These are phyloP conservation scores for Clitopilus hobsonii DNA, from an alignment of 768 basidiomycete genomes.

Conservation along the genomic window DNA sequence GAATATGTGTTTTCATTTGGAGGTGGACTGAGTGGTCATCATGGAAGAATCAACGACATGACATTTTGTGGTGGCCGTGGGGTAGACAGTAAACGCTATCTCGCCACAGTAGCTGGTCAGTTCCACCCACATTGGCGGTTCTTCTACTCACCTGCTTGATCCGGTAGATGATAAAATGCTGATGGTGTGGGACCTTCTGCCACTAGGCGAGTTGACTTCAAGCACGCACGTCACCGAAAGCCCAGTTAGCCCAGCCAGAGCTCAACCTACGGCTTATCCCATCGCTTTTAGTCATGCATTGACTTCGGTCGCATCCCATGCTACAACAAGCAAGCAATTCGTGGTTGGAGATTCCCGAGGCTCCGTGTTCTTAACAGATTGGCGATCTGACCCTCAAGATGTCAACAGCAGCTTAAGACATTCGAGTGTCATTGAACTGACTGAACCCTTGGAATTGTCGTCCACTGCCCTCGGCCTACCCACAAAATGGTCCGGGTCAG, in stretches of 20 bases:
- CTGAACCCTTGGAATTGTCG: slow-evolving; percentile 63
- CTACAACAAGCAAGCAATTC: slow-evolving; percentile 71
- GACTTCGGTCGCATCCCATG: slow-evolving; percentile 63
- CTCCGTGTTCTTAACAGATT: slow-evolving; percentile 75
- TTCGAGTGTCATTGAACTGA: slow-evolving; percentile 63
- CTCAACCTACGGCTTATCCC: slow-evolving; percentile 75
- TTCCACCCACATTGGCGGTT: slow-evolving; percentile 4
- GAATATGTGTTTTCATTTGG: slow-evolving; percentile 69
- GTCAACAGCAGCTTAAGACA: slow-evolving; percentile 55
- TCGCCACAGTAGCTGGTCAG: slow-evolving; percentile 77
- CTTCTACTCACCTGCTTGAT: slow-evolving; percentile 3
- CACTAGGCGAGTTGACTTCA: slow-evolving; percentile 42
- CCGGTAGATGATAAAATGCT: slow-evolving; percentile 72
- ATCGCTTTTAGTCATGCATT: slow-evolving; percentile 73
- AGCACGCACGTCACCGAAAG: slow-evolving; percentile 23
- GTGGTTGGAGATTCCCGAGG: slow-evolving; percentile 74
- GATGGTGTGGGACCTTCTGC: slow-evolving; percentile 84
- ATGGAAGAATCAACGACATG: slow-evolving; percentile 74
- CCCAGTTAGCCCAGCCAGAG: slow-evolving; percentile 32
- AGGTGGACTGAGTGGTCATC: slow-evolving; percentile 78
- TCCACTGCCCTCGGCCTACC: slow-evolving; percentile 43
- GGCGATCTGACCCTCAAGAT: slow-evolving; percentile 67
- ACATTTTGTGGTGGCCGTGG: slow-evolving; percentile 74
- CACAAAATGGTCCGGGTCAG: slow-evolving; percentile 48
- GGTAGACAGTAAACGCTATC: slow-evolving; percentile 64